phyloP scores from a whole-genome alignment of 2,329 filamentous ascomycete genomes.

The Akanthomyces lecanii region DNA sequence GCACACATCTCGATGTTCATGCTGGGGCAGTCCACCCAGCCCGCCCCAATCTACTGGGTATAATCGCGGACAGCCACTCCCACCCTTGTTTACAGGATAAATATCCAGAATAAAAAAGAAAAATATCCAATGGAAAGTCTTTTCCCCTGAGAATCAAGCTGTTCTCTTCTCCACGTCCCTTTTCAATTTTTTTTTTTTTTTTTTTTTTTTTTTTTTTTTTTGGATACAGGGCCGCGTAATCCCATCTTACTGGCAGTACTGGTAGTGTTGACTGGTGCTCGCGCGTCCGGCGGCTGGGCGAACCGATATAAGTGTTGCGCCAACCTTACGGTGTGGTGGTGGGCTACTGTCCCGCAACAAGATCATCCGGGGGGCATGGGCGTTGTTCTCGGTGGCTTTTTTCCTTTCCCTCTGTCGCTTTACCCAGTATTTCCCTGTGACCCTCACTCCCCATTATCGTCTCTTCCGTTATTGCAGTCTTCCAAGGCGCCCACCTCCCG shows the following conservation, averaged over 20 bases:
- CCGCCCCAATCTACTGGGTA: not conserved
- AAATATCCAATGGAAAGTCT: not conserved
- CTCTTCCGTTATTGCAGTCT: not conserved
- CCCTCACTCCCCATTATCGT: not conserved
- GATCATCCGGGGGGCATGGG: not conserved
- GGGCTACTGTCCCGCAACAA: not conserved
- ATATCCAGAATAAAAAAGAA: not conserved
- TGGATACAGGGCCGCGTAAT: not conserved
- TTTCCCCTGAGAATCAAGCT: not conserved
- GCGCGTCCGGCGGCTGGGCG: constrained; percentile 1
- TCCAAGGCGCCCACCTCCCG: not conserved
- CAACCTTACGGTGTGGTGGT: not conserved
- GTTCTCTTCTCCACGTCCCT: not conserved
- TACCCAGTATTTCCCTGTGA: not conserved
- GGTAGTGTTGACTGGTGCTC: not conserved
- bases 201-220: not conserved
- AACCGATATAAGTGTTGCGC: too few species aligned
- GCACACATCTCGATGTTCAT: not conserved
- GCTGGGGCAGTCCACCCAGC: not conserved
- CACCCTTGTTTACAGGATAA: not conserved
- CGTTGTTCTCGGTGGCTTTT: constrained; percentile 6
- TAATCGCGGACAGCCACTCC: not conserved
- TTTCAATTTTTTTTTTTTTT: not conserved
- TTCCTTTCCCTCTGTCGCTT: not conserved
- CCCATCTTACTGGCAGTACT: too few species aligned